phyloP scores from a whole-genome alignment of 1,284 basidiomycete genomes.

The Butyriboletus appendiculatus region DNA sequence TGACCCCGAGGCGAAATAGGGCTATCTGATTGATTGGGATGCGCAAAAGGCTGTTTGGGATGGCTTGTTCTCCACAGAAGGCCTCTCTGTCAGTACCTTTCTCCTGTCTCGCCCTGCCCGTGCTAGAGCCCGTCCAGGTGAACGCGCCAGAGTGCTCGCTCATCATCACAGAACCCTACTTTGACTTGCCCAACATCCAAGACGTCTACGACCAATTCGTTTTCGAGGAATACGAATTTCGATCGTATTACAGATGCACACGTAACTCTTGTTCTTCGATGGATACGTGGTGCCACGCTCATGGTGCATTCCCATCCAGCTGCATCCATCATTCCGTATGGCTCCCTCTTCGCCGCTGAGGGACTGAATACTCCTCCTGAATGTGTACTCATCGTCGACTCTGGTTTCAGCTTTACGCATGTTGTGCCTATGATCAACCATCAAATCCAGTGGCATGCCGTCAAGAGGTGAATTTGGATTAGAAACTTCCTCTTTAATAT shows the following conservation, averaged over 20 bases:
- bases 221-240: conserved; percentile 96
- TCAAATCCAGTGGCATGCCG: conserved; percentile 74
- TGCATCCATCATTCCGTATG: conserved; percentile 75
- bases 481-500: conserved; percentile 19
- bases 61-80: conserved; percentile 71
- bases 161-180: conserved; percentile 91
- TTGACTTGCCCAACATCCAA: conserved; percentile 90
- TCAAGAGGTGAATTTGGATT: conserved; percentile 63
- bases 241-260: conserved; percentile 77
- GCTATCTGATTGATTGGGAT: conserved; percentile 91
- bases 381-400: conserved; percentile 83
- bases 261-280: conserved; percentile 52
- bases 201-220: conserved; percentile 92
- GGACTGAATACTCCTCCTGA: conserved; percentile 58
- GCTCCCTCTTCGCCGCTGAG: conserved; percentile 55
- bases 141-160: conserved; percentile 72
- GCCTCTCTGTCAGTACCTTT: conserved; percentile 58
- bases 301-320: conserved; percentile 47
- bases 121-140: conserved; percentile 47
- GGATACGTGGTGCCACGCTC: conserved; percentile 20
- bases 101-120: background rate
- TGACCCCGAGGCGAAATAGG: conserved; percentile 49
- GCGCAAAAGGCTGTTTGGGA: conserved; percentile 92
- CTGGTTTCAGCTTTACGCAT: conserved; percentile 93
- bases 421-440: conserved; percentile 83